Evolutionary conservation across 768 basidiomycete genomes (phyloP), one percentile per base, ranked within the genome.

Genomic region (Russula foetens): DNA sequence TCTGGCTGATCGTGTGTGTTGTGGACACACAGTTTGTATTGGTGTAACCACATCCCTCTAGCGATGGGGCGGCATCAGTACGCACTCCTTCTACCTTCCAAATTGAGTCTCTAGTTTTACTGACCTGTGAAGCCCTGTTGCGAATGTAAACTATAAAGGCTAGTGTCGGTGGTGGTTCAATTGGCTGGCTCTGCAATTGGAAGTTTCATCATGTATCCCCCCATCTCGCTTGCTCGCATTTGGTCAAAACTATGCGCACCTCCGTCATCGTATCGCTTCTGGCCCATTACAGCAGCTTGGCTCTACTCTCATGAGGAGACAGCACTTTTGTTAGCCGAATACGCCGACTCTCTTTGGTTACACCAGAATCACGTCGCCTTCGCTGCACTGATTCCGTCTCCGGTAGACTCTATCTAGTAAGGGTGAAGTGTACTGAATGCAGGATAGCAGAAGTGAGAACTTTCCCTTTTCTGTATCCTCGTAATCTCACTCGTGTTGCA

Each of bases 341-440:
- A 23, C 52, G 15, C 38, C 54, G 17, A 59, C 24, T n/a, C 26
- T 24, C 19, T 12, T 52, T 47, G n/a, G 31, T n/a, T n/a, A 7
- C 33, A 45, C 12, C 3, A 41, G 58, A 49, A 21, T 41, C 19
- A 7, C 53, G 39, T 31, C 21, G 39, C 24, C 17, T 49, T 43
- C 19, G 59, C 59, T 11, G 53, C 53, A 33, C 59, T 53, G n/a
- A 6, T 55, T 31, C 39, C 47, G 7, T 43, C 6, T 31, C n/a
- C 28, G 21, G 12, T 21, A 7, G 28, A 11, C 33, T 31, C n/a
- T n/a, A n/a, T n/a, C n/a, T n/a, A n/a, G n/a, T 28, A 11, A 29
- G 28, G 1, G 28, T n/a, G n/a, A n/a, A n/a, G n/a, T n/a, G 0
- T 1, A 0, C 0, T 21, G 12, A 0, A 0, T 59, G 58, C 31